Conservation (phyloP, 202 grass and related monocot species). For the Zizania palustris region DNA sequence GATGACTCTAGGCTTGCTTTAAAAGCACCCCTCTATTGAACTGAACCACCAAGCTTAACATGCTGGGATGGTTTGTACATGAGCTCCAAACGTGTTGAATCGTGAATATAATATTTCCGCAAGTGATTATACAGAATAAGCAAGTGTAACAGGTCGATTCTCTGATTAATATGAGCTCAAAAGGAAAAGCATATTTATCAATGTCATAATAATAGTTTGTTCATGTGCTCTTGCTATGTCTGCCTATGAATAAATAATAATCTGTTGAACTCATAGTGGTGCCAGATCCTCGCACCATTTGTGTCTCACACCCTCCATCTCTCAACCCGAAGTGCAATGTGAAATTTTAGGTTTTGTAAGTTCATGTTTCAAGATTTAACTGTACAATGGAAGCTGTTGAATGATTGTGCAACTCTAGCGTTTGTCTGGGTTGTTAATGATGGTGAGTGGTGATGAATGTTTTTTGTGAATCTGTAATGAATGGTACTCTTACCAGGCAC, state of each 20-base stretch:
- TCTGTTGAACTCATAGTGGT: neutral
- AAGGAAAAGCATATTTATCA: conserved; percentile 41
- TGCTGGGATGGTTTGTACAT: conserved; percentile 58
- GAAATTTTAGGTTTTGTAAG: no score
- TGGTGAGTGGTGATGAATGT: no score
- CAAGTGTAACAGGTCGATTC: conserved; percentile 20
- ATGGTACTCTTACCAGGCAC: no score
- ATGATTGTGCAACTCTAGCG: no score
- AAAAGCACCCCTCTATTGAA: conserved; percentile 48
- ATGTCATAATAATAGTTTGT: conserved; percentile 17
- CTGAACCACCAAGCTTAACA: conserved; percentile 34
- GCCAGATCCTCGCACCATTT: neutral
- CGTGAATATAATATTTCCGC: no score
- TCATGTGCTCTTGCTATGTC: neutral
- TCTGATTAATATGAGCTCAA: neutral
- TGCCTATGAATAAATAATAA: neutral
- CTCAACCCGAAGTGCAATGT: neutral
- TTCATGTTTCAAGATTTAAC: no score
- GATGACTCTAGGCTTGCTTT: conserved; percentile 58
- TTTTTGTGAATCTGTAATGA: no score
- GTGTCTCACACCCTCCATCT: neutral
- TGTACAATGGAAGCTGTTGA: no score
- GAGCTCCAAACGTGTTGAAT: conserved; percentile 13
- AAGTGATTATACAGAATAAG: conserved; percentile 56
- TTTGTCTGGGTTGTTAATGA: no score